Evolutionary conservation across 805 yeast species (phyloP).

Genomic region (Sugiyamaella lignohabitans): DNA sequence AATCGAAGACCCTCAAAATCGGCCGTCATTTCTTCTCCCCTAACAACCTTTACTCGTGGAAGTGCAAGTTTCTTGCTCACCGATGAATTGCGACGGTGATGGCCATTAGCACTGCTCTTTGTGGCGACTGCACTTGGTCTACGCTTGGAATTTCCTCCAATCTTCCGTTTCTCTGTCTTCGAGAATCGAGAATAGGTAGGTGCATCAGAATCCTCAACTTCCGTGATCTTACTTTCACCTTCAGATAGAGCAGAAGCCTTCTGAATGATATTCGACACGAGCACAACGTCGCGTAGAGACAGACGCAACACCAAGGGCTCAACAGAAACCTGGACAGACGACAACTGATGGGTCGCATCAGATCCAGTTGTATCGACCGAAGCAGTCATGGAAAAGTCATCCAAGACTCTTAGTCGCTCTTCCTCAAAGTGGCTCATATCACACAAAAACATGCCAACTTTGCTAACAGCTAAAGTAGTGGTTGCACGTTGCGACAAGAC

Average conservation of each 20-base stretch:
- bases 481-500: constrained; percentile 62
- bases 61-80: not conserved
- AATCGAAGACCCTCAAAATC: constrained; percentile 71
- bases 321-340: constrained; percentile 60
- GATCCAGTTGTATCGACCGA: constrained; percentile 69
- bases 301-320: constrained; percentile 78
- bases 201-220: constrained; percentile 1
- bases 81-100: not conserved
- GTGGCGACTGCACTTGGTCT: not conserved
- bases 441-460: constrained; percentile 80
- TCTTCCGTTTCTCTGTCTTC: constrained; percentile 7
- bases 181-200: constrained; percentile 19
- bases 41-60: constrained; percentile 35
- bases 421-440: constrained; percentile 63
- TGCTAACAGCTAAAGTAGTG: constrained; percentile 59
- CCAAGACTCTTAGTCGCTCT: constrained; percentile 64
- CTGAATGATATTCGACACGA: constrained; percentile 69
- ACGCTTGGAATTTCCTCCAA: not conserved
- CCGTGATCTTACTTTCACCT: not conserved
- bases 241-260: constrained; percentile 47
- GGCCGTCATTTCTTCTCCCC: constrained; percentile 63
- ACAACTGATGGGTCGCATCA: constrained; percentile 48
- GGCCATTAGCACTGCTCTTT: too few relatives aligned
- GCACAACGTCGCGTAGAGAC: constrained; percentile 76
- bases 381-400: constrained; percentile 78